Conservation (phyloP, 257 asterid species). For the Ehretia macrophylla region DNA sequence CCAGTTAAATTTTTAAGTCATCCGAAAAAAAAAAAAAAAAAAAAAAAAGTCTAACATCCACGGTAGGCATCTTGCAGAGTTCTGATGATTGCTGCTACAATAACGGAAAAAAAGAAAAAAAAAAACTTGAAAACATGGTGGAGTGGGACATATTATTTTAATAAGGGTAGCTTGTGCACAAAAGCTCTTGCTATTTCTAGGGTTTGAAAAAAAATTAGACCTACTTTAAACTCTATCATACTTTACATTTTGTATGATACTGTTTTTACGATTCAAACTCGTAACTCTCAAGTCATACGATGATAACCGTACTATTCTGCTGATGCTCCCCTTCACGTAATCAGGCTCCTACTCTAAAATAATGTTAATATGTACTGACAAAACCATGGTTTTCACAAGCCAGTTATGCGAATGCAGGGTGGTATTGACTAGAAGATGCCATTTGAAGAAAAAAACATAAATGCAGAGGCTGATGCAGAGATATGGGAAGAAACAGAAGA, state of each 20-base stretch:
- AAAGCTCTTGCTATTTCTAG: no score
- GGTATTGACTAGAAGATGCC: slow-evolving; percentile 29
- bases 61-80: neutral
- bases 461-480: slow-evolving; percentile 6
- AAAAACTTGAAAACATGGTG: slow-evolving; percentile 23
- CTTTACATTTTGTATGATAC: no score
- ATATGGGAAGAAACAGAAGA: slow-evolving; percentile 34
- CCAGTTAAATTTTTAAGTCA: no score
- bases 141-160: slow-evolving; percentile 15
- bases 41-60: no score
- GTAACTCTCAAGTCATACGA: no score
- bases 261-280: no score
- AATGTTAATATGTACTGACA: slow-evolving; percentile 21
- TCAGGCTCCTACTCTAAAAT: neutral
- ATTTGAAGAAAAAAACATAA: slow-evolving; percentile 21
- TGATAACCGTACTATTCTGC: no score
- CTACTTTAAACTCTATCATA: no score
- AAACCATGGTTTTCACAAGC: slow-evolving; percentile 38
- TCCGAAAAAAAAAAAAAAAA: no score
- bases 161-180: no score
- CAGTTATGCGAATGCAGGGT: slow-evolving; percentile 15
- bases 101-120: slow-evolving; percentile 2
- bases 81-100: slow-evolving; percentile 2
- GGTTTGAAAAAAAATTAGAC: no score
- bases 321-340: no score